A percentile compares a stretch with the other conserved stretches of the same genome.
These are phyloP conservation scores for Isoetes taiwanensis DNA, from an alignment of 75 land plant species.

Conservation along the genomic window DNA sequence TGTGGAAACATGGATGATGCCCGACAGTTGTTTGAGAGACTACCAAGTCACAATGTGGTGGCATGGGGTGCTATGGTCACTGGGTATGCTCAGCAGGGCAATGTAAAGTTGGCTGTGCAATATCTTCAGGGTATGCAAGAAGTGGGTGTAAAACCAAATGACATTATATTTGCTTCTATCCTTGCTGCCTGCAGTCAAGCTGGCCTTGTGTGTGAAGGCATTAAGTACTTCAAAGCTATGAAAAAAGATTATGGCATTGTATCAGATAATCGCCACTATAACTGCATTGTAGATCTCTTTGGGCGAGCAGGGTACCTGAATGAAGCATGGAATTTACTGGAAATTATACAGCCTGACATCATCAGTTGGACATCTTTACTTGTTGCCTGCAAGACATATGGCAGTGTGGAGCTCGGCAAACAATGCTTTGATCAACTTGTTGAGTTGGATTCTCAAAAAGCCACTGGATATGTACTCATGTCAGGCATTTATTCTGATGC, in stretches of 20 bases:
- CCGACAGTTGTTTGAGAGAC: not conserved
- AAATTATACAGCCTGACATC: conserved; percentile 13
- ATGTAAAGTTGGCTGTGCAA: not conserved
- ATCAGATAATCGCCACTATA: conserved; percentile 12
- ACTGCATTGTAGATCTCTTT: conserved; percentile 13
- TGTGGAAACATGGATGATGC: not conserved
- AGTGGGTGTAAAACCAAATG: not conserved
- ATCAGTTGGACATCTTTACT: conserved; percentile 23
- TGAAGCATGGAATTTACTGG: conserved; percentile 6
- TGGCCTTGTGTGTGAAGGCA: not conserved
- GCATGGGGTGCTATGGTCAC: conserved; percentile 1
- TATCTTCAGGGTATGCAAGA: not conserved
- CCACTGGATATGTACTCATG: conserved; percentile 28
- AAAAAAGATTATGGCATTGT: conserved; percentile 4
- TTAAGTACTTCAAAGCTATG: conserved; percentile 11
- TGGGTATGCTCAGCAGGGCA: not conserved
- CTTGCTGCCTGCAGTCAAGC: conserved; percentile 2
- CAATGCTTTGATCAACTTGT: conserved; percentile 2
- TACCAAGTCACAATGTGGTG: not conserved
- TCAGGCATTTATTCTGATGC: conserved; percentile 35
- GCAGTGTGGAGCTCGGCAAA: conserved; percentile 32
- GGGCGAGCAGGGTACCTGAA: conserved; percentile 10
- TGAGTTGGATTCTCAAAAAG: conserved; percentile 21
- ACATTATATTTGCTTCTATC: not conserved
- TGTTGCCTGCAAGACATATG: conserved; percentile 22